A percentile compares a stretch with the other conserved stretches of the same genome.
These are phyloP conservation scores for Haberlea rhodopensis DNA, from an alignment of 257 asterid genomes.

Conservation along the genomic window DNA sequence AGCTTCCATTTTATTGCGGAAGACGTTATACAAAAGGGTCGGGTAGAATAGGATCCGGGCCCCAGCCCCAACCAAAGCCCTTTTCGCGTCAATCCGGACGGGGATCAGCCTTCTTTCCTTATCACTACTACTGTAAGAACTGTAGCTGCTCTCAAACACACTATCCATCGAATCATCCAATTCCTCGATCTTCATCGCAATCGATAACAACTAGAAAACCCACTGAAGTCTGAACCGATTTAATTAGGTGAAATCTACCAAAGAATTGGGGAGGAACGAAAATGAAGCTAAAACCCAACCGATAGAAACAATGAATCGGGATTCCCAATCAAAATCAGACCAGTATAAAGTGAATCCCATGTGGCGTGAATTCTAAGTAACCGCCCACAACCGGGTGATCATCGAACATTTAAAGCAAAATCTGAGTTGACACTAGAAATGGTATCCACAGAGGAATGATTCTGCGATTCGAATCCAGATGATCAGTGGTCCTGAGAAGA, in stretches of 20 bases:
- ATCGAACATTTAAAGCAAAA: not conserved
- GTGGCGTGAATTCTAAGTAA: not conserved
- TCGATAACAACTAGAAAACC: conserved; percentile 16
- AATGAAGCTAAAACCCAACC: conserved; percentile 2
- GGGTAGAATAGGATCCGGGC: conserved; percentile 95
- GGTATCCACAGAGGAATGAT: not conserved
- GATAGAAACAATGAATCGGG: not conserved
- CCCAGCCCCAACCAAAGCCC: conserved; percentile 93
- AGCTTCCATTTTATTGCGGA: conserved; percentile 75
- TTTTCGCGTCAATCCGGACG: conserved; percentile 70
- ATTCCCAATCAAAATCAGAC: not conserved
- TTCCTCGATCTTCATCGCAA: conserved; percentile 76
- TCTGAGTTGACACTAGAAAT: not conserved
- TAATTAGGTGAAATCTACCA: not conserved
- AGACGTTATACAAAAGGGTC: conserved; percentile 82
- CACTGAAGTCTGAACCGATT: too few species aligned
- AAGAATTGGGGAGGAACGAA: conserved; percentile 1
- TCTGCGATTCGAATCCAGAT: not conserved
- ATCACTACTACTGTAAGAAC: conserved; percentile 17
- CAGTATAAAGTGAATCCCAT: not conserved
- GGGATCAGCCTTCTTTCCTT: conserved; percentile 45
- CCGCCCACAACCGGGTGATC: not conserved
- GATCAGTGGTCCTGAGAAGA: not conserved
- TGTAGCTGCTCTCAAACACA: conserved; percentile 22
- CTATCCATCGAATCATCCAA: conserved; percentile 45